Evolutionary conservation across 768 basidiomycete genomes (phyloP).

Genomic region (Sporobolomyces roseus): DNA sequence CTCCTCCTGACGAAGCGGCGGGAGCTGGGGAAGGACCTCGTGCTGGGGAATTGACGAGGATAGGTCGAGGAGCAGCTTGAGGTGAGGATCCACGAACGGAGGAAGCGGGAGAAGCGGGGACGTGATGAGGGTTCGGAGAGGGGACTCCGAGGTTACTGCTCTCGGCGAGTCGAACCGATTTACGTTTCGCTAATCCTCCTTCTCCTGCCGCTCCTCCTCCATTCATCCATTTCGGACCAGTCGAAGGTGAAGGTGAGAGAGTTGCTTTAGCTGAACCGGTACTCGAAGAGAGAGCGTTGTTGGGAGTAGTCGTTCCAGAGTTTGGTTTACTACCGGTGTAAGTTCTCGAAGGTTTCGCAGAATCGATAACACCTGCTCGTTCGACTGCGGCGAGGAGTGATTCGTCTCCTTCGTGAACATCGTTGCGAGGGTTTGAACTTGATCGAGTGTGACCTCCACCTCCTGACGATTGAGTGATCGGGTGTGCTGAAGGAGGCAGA

Average conservation of each 20-base stretch:
- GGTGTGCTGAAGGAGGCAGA: conserved; percentile 1
- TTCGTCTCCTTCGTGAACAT: conserved; percentile 27
- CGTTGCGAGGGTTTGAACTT: background rate
- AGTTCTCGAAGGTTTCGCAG: conserved; percentile 14
- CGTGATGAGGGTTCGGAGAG: background rate
- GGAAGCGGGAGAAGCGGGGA: conserved; percentile 23
- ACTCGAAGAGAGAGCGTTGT: background rate
- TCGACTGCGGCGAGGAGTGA: conserved; percentile 28
- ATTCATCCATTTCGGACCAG: background rate
- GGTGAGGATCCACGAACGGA: conserved; percentile 20
- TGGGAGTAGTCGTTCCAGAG: background rate
- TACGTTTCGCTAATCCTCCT: conserved; percentile 27
- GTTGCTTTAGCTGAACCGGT: background rate
- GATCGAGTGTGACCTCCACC: background rate
- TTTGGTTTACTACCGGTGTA: conserved; percentile 11
- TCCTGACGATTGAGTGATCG: background rate
- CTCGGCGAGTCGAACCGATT: conserved; percentile 37
- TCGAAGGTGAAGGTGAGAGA: conserved; percentile 5
- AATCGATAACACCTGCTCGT: conserved; percentile 24
- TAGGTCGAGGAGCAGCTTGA: conserved; percentile 3
- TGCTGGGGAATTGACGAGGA: conserved; percentile 29
- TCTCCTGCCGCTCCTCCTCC: background rate
- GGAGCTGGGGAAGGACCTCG: conserved; percentile 18
- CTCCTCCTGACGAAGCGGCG: background rate
- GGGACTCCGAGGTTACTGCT: background rate